Percentiles rank a stretch among this genome's conserved stretches.
Evolutionary conservation across 129 eudicot species (phyloP).

Genomic region (Artemisia argyi): DNA sequence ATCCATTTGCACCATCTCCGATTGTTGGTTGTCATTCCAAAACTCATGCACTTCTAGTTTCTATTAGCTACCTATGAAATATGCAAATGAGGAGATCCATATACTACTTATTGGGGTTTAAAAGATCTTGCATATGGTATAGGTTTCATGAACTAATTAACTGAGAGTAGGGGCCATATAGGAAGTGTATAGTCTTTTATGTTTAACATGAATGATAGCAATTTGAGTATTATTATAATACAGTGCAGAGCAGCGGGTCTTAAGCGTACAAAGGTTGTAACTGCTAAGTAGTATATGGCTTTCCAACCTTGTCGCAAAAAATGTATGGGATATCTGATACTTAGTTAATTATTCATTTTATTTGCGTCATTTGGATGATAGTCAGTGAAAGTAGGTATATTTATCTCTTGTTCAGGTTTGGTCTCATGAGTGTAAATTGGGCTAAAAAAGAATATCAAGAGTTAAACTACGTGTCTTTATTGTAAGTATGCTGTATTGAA

Average conservation of each 20-base stretch:
- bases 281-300: neutral
- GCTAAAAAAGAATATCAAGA: constrained; percentile 1
- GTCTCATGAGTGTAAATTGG: neutral
- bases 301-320: neutral
- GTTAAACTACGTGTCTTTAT: neutral
- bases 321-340: neutral
- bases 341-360: neutral
- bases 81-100: neutral
- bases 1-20: no score
- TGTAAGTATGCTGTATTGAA: neutral
- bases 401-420: neutral
- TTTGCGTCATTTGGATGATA: neutral
- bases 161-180: neutral
- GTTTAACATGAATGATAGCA: neutral
- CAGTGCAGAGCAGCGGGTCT: neutral
- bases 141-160: neutral
- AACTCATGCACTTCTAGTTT: no score
- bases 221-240: neutral
- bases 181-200: neutral
- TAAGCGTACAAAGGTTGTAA: neutral
- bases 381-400: neutral
- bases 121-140: neutral
- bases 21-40: no score
- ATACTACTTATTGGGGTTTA: neutral
- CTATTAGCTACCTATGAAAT: neutral